Evolutionary conservation across 768 basidiomycete species (phyloP).

Genomic region (Serendipita sp.): DNA sequence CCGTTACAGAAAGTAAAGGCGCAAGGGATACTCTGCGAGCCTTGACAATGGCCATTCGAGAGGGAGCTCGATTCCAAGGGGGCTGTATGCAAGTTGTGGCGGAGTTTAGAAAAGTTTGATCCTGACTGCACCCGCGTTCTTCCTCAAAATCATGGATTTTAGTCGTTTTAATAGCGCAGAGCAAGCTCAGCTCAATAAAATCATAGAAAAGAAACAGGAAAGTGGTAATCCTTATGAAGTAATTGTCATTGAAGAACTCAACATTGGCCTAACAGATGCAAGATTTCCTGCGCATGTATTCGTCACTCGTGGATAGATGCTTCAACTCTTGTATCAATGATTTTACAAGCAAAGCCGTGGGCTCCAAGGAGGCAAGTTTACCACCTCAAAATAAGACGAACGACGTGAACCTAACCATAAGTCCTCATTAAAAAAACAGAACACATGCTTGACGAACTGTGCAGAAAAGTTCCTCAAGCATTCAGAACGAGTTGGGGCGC

Average conservation of each 20-base stretch:
- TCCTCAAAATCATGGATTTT: constrained; percentile 48
- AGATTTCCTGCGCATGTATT: constrained; percentile 93
- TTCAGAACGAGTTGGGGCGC: constrained; percentile 79
- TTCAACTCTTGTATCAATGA: constrained; percentile 93
- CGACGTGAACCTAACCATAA: not conserved
- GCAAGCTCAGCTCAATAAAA: constrained; percentile 87
- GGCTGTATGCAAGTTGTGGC: not conserved
- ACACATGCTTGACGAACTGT: constrained; percentile 82
- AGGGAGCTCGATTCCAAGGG: not conserved
- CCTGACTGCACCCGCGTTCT: not conserved
- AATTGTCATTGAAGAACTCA: not conserved
- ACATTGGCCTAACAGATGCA: constrained; percentile 55
- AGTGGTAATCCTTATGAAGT: constrained; percentile 11
- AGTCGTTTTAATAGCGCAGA: constrained; percentile 78
- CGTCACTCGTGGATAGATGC: constrained; percentile 86
- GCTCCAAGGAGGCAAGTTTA: constrained; percentile 67
- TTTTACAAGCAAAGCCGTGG: constrained; percentile 88
- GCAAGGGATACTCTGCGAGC: not conserved
- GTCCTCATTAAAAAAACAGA: constrained; percentile 28
- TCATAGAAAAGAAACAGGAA: constrained; percentile 96
- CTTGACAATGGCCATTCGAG: constrained; percentile 3
- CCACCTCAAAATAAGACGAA: not conserved
- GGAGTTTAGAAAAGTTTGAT: not conserved
- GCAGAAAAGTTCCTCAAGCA: constrained; percentile 97
- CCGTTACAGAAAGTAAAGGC: not conserved